Evolutionary conservation across 345 rosid species (phyloP), one percentile per base, ranked within the genome.

Genomic region (Salix exigua): DNA sequence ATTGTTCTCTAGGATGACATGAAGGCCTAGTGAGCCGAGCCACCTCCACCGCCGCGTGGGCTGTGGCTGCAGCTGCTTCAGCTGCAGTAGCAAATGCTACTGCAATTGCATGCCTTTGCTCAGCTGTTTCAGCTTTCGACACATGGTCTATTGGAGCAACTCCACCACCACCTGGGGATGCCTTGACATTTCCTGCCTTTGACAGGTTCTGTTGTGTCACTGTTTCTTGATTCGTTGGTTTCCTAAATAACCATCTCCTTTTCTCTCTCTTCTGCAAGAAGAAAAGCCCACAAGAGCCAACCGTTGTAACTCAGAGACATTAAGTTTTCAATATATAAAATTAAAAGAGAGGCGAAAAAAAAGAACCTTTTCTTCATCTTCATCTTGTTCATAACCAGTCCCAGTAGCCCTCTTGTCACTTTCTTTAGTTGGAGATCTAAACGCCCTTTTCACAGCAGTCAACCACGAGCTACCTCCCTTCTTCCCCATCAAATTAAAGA

Each of bases 391-490:
- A 37, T 80, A 75, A 76, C 79, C 84, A 42, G 30, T 23, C 23
- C 23, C 38, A 66, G 50, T 14, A 40, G 17, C 78, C 77, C 74
- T 88, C 83, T 83, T 90, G 46, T 86, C 91, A 69, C 74, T 84
- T 23, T 90, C 95, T 70, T 91, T 94, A 72, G 79, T 72, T 38
- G 97, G 97, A 86, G 96, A 92, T 88, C 96, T 88, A 83, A 92
- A 92, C 72, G 94, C 97, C 78, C 97, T 89, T 83, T 92, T 92
- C 70, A 92, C 92, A 80, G 91, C 94, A 62, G 92, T 88, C 80
- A 92, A 91, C 97, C 97, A 91, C 21, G 97, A 92, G 73, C 84
- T 88, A 14, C 90, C 89, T 68, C 88, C 91, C 76, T 85, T 89
- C 90, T 88, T 92, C 78, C 92, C 95, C 95, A 91, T 90, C 78